Conservation (phyloP, 2,329 filamentous ascomycete species). For the Stagonosporopsis rhizophila region DNA sequence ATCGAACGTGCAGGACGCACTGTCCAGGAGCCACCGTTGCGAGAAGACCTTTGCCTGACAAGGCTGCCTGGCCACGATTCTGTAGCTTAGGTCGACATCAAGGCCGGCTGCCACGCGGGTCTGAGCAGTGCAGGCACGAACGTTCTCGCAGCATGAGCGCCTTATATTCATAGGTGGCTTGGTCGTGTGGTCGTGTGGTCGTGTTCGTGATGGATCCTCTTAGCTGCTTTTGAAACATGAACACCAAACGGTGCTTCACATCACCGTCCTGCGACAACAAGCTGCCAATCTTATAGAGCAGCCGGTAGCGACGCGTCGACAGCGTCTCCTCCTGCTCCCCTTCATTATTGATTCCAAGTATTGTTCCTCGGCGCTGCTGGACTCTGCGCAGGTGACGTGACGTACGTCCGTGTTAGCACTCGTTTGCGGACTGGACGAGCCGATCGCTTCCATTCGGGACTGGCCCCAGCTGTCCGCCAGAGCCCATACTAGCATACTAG, state of each 20-base stretch:
- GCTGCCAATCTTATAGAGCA: slow-evolving; percentile 21
- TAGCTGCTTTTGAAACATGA: slow-evolving; percentile 32
- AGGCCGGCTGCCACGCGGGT: slow-evolving; percentile 6
- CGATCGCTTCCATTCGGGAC: slow-evolving; percentile 34
- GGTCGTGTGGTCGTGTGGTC: slow-evolving; percentile 14
- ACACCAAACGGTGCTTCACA: slow-evolving; percentile 33
- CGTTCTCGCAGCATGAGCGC: slow-evolving; percentile 13
- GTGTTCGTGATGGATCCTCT: slow-evolving; percentile 14
- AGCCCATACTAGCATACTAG: slow-evolving; percentile 3
- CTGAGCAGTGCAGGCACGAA: slow-evolving; percentile 14
- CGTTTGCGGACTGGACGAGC: slow-evolving; percentile 36
- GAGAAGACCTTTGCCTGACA: slow-evolving; percentile 1
- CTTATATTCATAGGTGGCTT: slow-evolving; percentile 12
- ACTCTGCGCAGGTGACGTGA: slow-evolving; percentile 30
- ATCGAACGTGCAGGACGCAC: slow-evolving; percentile 6
- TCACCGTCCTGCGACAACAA: slow-evolving; percentile 30
- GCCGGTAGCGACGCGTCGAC: slow-evolving; percentile 1
- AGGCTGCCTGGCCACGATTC: slow-evolving; percentile 8
- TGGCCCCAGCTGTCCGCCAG: slow-evolving; percentile 28
- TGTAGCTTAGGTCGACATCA: background rate
- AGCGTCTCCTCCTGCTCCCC: slow-evolving; percentile 8
- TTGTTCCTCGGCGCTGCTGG: slow-evolving; percentile 25
- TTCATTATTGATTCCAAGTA: slow-evolving; percentile 13
- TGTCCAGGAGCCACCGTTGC: slow-evolving; percentile 1
- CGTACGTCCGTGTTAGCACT: slow-evolving; percentile 35